A percentile compares a stretch with the other conserved stretches of the same genome.
Evolutionary conservation across 352 stramenopile genomes (phyloP).

Genomic region (Pilasporangium apinafurcum): DNA sequence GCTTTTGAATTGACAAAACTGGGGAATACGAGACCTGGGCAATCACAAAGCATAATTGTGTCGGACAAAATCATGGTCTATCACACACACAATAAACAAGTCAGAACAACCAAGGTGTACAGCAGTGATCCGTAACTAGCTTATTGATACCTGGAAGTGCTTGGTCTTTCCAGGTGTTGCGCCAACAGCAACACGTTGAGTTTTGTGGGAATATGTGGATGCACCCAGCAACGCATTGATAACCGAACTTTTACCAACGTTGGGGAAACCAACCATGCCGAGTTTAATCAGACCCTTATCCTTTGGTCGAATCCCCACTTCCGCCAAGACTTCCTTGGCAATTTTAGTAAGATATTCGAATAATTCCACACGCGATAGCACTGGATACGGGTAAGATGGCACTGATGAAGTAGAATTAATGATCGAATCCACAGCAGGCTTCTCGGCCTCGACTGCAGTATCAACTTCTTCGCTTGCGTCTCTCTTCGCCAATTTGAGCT

Average conservation of each 20-base stretch:
- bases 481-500: slow-evolving; percentile 25
- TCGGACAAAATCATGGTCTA: slow-evolving; percentile 95
- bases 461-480: slow-evolving; percentile 6
- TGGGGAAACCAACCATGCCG: slow-evolving; percentile 99
- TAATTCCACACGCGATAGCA: slow-evolving; percentile 71
- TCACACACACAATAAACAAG: neutral
- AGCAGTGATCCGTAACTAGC: slow-evolving; percentile 1
- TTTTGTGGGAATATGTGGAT: slow-evolving; percentile 93
- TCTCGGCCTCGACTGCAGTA: neutral
- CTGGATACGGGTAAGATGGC: slow-evolving; percentile 48
- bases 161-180: slow-evolving; percentile 99
- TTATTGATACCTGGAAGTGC: slow-evolving; percentile 97
- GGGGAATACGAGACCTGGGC: slow-evolving; percentile 99
- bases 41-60: slow-evolving; percentile 99
- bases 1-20: slow-evolving; percentile 98
- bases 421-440: slow-evolving; percentile 9
- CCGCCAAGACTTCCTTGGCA: slow-evolving; percentile 41
- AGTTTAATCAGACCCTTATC: slow-evolving; percentile 87
- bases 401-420: too few relatives aligned
- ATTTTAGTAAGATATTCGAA: slow-evolving; percentile 63
- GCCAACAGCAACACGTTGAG: slow-evolving; percentile 95
- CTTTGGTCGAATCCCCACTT: slow-evolving; percentile 65
- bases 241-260: slow-evolving; percentile 99
- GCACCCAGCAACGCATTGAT: slow-evolving; percentile 99
- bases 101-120: neutral